A percentile compares a stretch with the other conserved stretches of the same genome.
phyloP scores from a whole-genome alignment of 345 rosid genomes.

The Citrus cavaleriei region DNA sequence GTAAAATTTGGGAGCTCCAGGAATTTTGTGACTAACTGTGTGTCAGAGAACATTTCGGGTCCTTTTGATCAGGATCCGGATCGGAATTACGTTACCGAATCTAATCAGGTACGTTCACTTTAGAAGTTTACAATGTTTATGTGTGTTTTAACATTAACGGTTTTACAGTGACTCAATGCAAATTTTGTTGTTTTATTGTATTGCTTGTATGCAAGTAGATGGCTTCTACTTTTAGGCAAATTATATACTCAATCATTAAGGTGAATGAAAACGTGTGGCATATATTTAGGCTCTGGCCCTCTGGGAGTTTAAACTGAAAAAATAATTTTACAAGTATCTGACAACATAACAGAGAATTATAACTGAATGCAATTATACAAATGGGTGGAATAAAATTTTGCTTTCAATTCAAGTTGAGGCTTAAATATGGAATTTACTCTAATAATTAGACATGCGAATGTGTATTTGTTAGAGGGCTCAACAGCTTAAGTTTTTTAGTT shows the following conservation, averaged over 20 bases:
- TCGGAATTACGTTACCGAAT: slow-evolving; percentile 23
- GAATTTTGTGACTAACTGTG: slow-evolving; percentile 35
- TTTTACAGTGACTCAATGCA: background rate
- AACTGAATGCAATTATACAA: background rate
- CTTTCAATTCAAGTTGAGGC: background rate
- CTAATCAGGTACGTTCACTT: slow-evolving; percentile 33
- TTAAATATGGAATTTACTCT: background rate
- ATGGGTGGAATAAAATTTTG: background rate
- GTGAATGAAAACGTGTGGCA: background rate
- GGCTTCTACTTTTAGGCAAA: background rate
- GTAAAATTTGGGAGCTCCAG: slow-evolving; percentile 30
- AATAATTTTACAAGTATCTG: background rate
- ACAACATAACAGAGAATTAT: background rate
- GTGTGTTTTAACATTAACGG: background rate
- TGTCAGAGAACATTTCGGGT: slow-evolving; percentile 39
- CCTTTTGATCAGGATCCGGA: slow-evolving; percentile 25
- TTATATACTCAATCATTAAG: background rate
- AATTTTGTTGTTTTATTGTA: background rate
- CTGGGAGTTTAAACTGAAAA: background rate
- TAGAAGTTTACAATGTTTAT: background rate
- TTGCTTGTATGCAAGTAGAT: background rate
- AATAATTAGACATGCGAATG: background rate
- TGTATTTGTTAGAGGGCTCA: background rate
- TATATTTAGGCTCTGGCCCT: background rate
- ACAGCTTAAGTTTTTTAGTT: background rate